Conservation (phyloP, 2,329 filamentous ascomycete genomes). For the Aspergillus pseudoterreus region DNA sequence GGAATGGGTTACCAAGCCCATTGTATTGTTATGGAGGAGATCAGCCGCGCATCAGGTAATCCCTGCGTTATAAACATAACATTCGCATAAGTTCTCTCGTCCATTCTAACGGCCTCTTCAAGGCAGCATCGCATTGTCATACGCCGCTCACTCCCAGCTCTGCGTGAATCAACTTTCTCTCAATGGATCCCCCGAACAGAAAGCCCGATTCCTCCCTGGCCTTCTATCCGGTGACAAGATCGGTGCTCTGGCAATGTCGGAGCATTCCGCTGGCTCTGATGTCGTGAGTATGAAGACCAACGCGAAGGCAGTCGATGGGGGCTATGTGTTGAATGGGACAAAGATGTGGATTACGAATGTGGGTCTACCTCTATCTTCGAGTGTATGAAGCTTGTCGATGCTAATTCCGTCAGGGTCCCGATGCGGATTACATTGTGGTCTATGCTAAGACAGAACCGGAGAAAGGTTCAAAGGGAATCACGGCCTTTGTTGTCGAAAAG, state of each 20-base stretch:
- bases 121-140: constrained; percentile 67
- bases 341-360: constrained; percentile 99
- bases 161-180: constrained; percentile 95
- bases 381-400: not conserved
- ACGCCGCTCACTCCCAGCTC: constrained; percentile 92
- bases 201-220: constrained; percentile 72
- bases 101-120: not conserved
- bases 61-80: constrained; percentile 9
- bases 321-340: constrained; percentile 78
- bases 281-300: constrained; percentile 93
- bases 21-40: constrained; percentile 91
- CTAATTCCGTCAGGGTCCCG: constrained; percentile 56
- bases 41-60: constrained; percentile 74
- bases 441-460: constrained; percentile 90
- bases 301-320: constrained; percentile 76
- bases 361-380: constrained; percentile 12
- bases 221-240: constrained; percentile 77
- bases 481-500: constrained; percentile 82
- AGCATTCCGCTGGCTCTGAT: constrained; percentile 85
- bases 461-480: constrained; percentile 83
- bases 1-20: constrained; percentile 96
- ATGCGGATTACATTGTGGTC: constrained; percentile 90
- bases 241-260: constrained; percentile 91
- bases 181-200: constrained; percentile 77
- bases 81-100: not conserved